A percentile compares a stretch with the other conserved stretches of the same genome.
Evolutionary conservation across 495 filamentous ascomycete genomes (phyloP).

Genomic region (Podospora anserina): DNA sequence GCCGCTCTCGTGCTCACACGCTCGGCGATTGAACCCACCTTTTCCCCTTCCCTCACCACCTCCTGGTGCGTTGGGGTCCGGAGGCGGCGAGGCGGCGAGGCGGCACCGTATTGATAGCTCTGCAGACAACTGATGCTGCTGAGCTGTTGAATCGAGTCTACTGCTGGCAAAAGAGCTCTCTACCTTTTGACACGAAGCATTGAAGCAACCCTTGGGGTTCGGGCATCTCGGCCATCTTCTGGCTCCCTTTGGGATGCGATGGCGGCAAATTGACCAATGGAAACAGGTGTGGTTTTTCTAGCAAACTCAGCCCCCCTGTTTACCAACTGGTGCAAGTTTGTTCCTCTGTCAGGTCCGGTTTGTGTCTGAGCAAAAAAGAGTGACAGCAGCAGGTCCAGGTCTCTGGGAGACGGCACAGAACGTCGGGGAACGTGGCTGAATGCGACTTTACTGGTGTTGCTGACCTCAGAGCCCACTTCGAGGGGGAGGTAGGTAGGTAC

Average conservation of each 20-base stretch:
- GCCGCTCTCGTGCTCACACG: constrained; percentile 5
- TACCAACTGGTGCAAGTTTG: background rate
- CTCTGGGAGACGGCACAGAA: constrained; percentile 10
- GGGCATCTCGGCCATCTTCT: background rate
- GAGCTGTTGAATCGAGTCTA: background rate
- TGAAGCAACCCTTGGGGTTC: background rate
- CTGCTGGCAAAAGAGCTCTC: background rate
- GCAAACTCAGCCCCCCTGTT: background rate
- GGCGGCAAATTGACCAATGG: background rate
- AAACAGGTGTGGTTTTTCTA: background rate
- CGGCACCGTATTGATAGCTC: background rate
- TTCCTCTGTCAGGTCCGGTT: background rate
- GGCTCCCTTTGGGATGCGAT: background rate
- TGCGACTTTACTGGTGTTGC: constrained; percentile 3
- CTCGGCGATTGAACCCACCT: constrained; percentile 4
- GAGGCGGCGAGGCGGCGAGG: constrained; percentile 2
- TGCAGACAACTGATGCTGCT: constrained; percentile 1
- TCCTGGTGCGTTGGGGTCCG: constrained; percentile 1
- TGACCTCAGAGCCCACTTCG: constrained; percentile 11
- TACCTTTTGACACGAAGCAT: background rate
- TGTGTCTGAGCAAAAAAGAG: background rate
- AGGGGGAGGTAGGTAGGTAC: background rate
- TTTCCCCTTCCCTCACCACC: background rate
- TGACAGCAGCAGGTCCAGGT: background rate
- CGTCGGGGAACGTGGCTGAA: constrained; percentile 8